Percentiles rank a stretch among this genome's conserved stretches.
phyloP scores from a whole-genome alignment of 176 grass and related monocot genomes.

The Ensete ventricosum region DNA sequence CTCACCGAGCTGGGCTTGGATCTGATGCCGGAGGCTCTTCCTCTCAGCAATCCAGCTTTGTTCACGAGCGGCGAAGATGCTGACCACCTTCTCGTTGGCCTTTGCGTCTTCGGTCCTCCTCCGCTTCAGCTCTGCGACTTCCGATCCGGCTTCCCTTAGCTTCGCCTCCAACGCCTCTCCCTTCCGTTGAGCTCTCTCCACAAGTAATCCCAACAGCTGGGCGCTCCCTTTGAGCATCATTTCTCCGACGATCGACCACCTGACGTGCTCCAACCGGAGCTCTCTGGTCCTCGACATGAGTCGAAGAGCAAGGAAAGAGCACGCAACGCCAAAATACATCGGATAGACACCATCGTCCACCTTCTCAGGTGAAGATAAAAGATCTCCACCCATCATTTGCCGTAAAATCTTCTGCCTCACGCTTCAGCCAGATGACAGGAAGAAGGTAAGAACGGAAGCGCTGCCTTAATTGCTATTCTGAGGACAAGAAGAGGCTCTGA shows the following conservation, averaged over 20 bases:
- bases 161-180: conserved; percentile 30
- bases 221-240: conserved; percentile 24
- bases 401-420: too few species aligned
- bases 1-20: conserved; percentile 51
- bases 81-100: conserved; percentile 77
- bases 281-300: conserved; percentile 13
- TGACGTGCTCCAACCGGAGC: conserved; percentile 28
- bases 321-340: conserved; percentile 44
- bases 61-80: conserved; percentile 63
- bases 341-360: neutral
- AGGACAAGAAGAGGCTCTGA: too few species aligned
- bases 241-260: conserved; percentile 26
- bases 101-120: conserved; percentile 53
- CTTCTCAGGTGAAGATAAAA: neutral
- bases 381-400: neutral
- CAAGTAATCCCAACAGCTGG: conserved; percentile 22
- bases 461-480: too few species aligned
- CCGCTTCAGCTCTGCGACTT: conserved; percentile 36
- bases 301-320: conserved; percentile 41
- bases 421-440: too few species aligned
- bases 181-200: conserved; percentile 11
- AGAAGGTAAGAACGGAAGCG: too few species aligned
- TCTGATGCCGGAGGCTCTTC: conserved; percentile 40
- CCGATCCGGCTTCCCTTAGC: conserved; percentile 21
- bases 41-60: conserved; percentile 64